phyloP scores from a whole-genome alignment of 768 basidiomycete genomes.

The Tulasnella sp. region DNA sequence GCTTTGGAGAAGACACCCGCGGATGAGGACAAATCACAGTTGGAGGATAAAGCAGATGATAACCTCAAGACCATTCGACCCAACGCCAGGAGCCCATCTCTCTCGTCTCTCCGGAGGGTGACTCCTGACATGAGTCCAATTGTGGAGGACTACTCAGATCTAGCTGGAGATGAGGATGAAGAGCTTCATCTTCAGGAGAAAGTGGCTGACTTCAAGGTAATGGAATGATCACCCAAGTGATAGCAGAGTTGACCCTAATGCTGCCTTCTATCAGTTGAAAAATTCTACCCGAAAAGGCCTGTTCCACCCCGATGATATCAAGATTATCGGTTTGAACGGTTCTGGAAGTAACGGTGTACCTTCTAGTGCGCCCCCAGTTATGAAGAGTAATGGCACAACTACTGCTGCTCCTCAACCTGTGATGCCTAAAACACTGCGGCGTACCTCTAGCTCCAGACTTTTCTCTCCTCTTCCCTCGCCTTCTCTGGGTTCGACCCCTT shows the following conservation, averaged over 20 bases:
- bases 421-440: slow-evolving; percentile 49
- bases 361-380: slow-evolving; percentile 24
- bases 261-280: slow-evolving; percentile 38
- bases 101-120: slow-evolving; percentile 10
- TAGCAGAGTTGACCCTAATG: neutral
- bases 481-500: slow-evolving; percentile 8
- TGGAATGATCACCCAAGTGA: neutral
- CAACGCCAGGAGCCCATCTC: slow-evolving; percentile 42
- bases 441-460: slow-evolving; percentile 40
- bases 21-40: slow-evolving; percentile 42
- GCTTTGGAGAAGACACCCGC: slow-evolving; percentile 48
- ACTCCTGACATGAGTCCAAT: slow-evolving; percentile 44
- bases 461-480: slow-evolving; percentile 19
- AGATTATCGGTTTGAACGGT: slow-evolving; percentile 41
- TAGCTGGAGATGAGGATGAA: slow-evolving; percentile 69
- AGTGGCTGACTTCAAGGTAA: slow-evolving; percentile 71
- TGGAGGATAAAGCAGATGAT: slow-evolving; percentile 49
- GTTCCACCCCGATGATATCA: slow-evolving; percentile 84
- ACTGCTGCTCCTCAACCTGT: slow-evolving; percentile 42
- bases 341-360: neutral
- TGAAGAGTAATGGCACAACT: too few relatives aligned
- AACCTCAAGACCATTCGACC: slow-evolving; percentile 73
- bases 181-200: slow-evolving; percentile 49
- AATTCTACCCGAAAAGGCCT: slow-evolving; percentile 59
- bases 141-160: slow-evolving; percentile 85